These are phyloP conservation scores for Cynara cardunculus DNA, from an alignment of 129 eudicot genomes.

Conservation along the genomic window DNA sequence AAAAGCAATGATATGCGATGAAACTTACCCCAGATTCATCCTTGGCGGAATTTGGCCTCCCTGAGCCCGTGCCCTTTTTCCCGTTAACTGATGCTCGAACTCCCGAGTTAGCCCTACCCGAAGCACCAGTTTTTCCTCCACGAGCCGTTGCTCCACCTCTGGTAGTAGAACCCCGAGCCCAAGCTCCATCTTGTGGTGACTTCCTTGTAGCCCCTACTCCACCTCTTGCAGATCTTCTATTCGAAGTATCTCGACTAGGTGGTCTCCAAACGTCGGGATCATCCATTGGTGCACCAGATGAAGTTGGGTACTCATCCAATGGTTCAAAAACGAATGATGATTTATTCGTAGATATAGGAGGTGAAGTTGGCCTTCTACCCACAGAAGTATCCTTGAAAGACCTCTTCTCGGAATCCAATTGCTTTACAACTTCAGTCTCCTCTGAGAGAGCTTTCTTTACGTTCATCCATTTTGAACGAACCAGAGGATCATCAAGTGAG, in stretches of 20 bases:
- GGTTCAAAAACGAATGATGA: conserved; percentile 94
- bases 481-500: conserved; percentile 82
- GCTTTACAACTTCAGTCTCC: conserved; percentile 94
- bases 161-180: conserved; percentile 70
- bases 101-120: conserved; percentile 60
- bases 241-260: conserved; percentile 76
- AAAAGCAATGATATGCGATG: background rate
- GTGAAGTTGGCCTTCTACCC: conserved; percentile 74
- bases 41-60: conserved; percentile 41
- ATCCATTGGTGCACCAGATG: conserved; percentile 77
- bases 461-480: conserved; percentile 89
- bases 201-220: conserved; percentile 69
- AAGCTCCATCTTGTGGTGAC: conserved; percentile 74
- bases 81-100: conserved; percentile 67
- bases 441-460: conserved; percentile 80
- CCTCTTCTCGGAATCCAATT: conserved; percentile 85
- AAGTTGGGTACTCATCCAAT: conserved; percentile 86
- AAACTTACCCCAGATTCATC: conserved; percentile 63
- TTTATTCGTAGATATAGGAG: conserved; percentile 87
- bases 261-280: conserved; percentile 99
- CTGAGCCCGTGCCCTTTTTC: conserved; percentile 64
- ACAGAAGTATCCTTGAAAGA: conserved; percentile 75
- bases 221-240: conserved; percentile 68
- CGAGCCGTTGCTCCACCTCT: conserved; percentile 69
- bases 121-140: conserved; percentile 71